A percentile compares a stretch with the other conserved stretches of the same genome.
Evolutionary conservation across 345 rosid genomes (phyloP).

Genomic region (Citrus glauca): DNA sequence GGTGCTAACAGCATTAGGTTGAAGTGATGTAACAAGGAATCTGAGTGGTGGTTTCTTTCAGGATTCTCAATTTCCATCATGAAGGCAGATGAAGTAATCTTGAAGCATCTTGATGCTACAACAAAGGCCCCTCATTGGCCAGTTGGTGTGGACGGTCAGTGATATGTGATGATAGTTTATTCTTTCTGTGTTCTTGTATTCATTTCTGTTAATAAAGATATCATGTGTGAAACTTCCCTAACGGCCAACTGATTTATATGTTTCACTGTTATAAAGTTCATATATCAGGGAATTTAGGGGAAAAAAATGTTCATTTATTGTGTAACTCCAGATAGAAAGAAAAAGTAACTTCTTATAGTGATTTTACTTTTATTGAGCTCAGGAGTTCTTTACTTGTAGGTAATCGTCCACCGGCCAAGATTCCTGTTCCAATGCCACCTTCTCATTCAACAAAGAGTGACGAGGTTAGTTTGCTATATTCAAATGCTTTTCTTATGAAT

Average conservation of each 20-base stretch:
- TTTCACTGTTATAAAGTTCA: background rate
- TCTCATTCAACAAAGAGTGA: constrained; percentile 53
- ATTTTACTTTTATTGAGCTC: constrained; percentile 7
- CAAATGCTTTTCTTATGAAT: background rate
- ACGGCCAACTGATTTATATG: background rate
- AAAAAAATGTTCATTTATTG: background rate
- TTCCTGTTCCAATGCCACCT: constrained; percentile 76
- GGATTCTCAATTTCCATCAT: constrained; percentile 93
- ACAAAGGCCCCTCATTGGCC: constrained; percentile 99
- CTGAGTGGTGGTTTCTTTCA: constrained; percentile 24
- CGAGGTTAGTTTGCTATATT: constrained; percentile 44
- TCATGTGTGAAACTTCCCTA: background rate
- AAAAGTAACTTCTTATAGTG: background rate
- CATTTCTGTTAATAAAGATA: background rate
- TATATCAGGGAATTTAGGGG: too few species aligned
- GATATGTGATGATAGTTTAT: constrained; percentile 4
- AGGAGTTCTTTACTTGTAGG: constrained; percentile 42
- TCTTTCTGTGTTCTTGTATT: constrained; percentile 1
- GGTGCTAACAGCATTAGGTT: background rate
- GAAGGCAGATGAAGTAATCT: constrained; percentile 70
- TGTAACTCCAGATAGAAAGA: background rate
- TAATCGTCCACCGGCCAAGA: constrained; percentile 82
- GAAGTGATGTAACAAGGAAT: constrained; percentile 9
- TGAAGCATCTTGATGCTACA: constrained; percentile 77
- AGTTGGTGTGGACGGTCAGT: constrained; percentile 79